Evolutionary conservation across 2,329 filamentous ascomycete species (phyloP).

Genomic region (Emericellopsis cladophorae): DNA sequence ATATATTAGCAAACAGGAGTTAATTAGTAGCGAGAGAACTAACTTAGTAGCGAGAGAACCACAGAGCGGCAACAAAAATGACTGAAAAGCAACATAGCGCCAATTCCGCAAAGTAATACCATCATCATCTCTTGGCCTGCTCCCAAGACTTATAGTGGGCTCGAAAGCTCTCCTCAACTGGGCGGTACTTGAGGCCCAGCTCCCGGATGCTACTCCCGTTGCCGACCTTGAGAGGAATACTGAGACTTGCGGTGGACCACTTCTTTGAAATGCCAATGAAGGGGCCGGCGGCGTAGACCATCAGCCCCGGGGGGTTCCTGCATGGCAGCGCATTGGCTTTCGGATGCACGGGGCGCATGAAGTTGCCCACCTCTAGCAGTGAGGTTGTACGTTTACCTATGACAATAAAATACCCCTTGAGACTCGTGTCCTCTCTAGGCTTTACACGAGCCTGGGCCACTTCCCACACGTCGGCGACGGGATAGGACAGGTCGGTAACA

Average conservation of each 20-base stretch:
- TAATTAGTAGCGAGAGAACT: no score
- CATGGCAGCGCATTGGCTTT: background rate
- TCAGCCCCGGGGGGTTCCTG: background rate
- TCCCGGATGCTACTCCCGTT: background rate
- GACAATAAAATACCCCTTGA: background rate
- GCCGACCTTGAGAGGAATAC: background rate
- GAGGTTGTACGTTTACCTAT: background rate
- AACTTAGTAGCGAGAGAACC: no score
- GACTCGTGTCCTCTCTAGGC: background rate
- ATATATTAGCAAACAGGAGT: no score
- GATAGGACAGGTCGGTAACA: background rate
- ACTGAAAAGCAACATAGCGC: no score
- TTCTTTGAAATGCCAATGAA: background rate
- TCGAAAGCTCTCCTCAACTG: background rate
- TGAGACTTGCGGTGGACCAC: background rate
- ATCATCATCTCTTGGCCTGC: background rate
- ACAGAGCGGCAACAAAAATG: no score
- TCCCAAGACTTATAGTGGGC: background rate
- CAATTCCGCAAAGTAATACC: background rate
- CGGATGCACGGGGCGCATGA: background rate
- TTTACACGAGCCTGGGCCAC: background rate
- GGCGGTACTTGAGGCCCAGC: background rate
- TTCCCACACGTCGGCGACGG: background rate
- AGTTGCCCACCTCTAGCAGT: background rate
- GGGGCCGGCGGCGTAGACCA: background rate